Evolutionary conservation across 2,329 filamentous ascomycete species (phyloP).

Genomic region (Achaetomium macrosporum): DNA sequence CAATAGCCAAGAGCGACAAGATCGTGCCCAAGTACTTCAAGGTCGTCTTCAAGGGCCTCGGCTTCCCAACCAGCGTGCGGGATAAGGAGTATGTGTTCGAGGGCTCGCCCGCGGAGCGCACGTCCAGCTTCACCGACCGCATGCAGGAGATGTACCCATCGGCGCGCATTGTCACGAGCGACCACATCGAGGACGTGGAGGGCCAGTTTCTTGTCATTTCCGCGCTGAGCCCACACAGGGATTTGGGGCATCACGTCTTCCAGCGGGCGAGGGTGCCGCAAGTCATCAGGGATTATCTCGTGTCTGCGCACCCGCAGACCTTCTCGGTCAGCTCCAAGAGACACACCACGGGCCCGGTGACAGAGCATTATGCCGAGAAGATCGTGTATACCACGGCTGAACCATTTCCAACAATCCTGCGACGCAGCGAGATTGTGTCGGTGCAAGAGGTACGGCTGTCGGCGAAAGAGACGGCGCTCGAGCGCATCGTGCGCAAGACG

Average conservation of each 20-base stretch:
- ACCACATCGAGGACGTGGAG: conserved; percentile 71
- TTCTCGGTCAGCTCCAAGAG: conserved; percentile 75
- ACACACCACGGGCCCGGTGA: conserved; percentile 60
- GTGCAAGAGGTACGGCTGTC: conserved; percentile 61
- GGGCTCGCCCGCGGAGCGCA: conserved; percentile 68
- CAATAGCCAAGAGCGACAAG: conserved; percentile 74
- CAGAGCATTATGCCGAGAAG: conserved; percentile 77
- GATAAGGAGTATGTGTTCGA: conserved; percentile 95
- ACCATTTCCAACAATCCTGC: conserved; percentile 82
- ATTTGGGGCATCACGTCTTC: conserved; percentile 76
- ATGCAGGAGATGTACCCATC: conserved; percentile 87
- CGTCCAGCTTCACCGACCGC: conserved; percentile 77
- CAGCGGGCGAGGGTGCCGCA: conserved; percentile 81
- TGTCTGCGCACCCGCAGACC: conserved; percentile 68
- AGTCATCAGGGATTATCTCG: conserved; percentile 77
- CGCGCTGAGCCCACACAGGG: conserved; percentile 73
- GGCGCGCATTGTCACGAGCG: conserved; percentile 70
- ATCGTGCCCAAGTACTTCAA: conserved; percentile 82
- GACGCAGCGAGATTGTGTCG: conserved; percentile 76
- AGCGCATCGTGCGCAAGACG: conserved; percentile 86
- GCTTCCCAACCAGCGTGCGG: conserved; percentile 72
- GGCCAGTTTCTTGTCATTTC: conserved; percentile 86
- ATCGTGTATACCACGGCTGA: conserved; percentile 77
- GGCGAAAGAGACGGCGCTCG: conserved; percentile 80
- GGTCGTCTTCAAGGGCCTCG: conserved; percentile 81